These are phyloP conservation scores for Santalum album DNA, from an alignment of 164 flowering plant species.

Conservation along the genomic window DNA sequence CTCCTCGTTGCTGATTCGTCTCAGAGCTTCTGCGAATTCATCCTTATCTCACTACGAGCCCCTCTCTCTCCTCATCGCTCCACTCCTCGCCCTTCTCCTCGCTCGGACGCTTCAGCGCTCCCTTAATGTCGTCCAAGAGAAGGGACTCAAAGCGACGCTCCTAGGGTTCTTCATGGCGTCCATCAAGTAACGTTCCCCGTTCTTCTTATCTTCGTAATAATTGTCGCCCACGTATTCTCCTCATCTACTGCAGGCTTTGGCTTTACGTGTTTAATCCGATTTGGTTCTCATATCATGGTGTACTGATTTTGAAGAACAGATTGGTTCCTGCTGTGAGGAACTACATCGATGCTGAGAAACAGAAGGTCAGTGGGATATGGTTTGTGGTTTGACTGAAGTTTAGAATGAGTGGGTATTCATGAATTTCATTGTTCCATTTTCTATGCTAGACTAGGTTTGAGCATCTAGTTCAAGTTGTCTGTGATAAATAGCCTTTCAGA, in stretches of 20 bases:
- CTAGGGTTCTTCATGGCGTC: conserved; percentile 36
- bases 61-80: conserved; percentile 43
- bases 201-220: background rate
- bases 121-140: conserved; percentile 34
- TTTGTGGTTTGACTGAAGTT: no score
- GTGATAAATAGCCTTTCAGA: no score
- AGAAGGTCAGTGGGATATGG: conserved; percentile 42
- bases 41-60: conserved; percentile 70
- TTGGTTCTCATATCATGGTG: background rate
- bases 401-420: no score
- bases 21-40: conserved; percentile 55
- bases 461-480: no score
- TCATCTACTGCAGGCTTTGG: no score
- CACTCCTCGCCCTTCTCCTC: conserved; percentile 42
- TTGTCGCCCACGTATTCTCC: no score
- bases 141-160: conserved; percentile 48
- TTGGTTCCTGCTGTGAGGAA: conserved; percentile 66
- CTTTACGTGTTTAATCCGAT: background rate
- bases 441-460: no score
- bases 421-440: no score
- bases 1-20: conserved; percentile 7
- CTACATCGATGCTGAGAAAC: conserved; percentile 76
- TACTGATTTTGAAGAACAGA: conserved; percentile 20
- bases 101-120: conserved; percentile 46
- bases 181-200: conserved; percentile 39